Base-by-base conservation (phyloP, 148 eudicot genomes). In the Chenopodium suecicum region DNA sequence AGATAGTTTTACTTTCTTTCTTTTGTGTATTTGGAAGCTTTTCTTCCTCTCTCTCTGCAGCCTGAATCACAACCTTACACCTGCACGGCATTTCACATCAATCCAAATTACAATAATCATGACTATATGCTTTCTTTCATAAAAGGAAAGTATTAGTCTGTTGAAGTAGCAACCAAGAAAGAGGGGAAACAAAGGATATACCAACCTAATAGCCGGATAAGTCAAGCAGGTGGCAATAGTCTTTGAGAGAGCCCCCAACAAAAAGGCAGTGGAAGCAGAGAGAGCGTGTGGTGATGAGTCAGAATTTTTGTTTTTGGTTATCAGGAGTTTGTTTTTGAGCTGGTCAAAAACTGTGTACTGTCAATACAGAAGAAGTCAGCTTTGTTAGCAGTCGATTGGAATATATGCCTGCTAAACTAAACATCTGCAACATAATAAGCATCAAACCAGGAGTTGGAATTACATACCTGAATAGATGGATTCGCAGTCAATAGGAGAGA, bases 291-390 rank as follows among this genome's bases (percentile, higher is more conserved):
- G 90, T 16, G 97, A 88, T 5, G 90, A 68, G 17, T 81, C 91
- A 2, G 81, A 71, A 46, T 77, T 89, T 67, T 75, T 77, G 9
- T 72, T 81, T 72, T 83, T 88, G 31, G 83, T 80, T 81, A 73
- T 86, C 63, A 92, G 82, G 22, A 90, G 87, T 86, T 88, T 90
- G 50, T 84, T 87, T 84, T 96, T 96, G 81, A 96, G 86, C 78
- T 95, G 99, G 92, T 95, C 99, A 84, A 95, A 95, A 41, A 86
- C 92, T 12, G 99, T 95, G 86, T 92, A 95, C 99, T 95, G 91
- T 50, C 20, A 47, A 22, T 12, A 78, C 9, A 29, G 32, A 78
- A 34, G 22, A 78, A 62, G 71, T 66, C 23, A 65, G 78, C 48
- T 78, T 58, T 46, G 54, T 83, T 60, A 69, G 63, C 75, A 60